Base-by-base conservation (phyloP, 1,139 yeast genomes). In the Yamadazyma diospyri region DNA sequence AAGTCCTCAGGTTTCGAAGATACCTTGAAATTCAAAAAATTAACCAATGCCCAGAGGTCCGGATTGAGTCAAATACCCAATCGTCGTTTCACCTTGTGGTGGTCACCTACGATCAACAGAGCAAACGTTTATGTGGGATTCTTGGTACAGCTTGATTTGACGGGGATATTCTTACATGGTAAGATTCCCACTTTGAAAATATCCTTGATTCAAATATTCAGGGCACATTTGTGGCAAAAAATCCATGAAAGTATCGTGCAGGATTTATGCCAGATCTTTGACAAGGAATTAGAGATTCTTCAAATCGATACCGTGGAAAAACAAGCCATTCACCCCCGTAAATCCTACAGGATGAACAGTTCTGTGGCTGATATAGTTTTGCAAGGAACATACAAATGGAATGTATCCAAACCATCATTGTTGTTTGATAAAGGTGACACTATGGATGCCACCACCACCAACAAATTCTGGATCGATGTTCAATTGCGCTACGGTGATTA, bases 201-300 rank as follows among this genome's bases (percentile, higher is more conserved):
- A 23, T 92, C 98, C 1, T 69, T 92, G 42, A 89, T 94, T 54
- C 99, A 94, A 57, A 88, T 94, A 3, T 94, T 94, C 70, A 71
- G 99, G 37, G 97, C 98, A 0, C 99, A 94, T 65, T 74, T 94
- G 51, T 94, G 99, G 99, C 99, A 94, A 55, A 94, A 94, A 59
- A 94, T 94, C 35, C 99, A 94, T 55, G 99, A 94, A 58, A 82
- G 94, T 57, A 72, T 94, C 30, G 96, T 94, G 3, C 87, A 87
- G 55, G 98, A 92, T 65, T 52, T 92, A 24, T 88, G 96, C 50
- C 97, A 89, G 53, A 94, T 89, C 11, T 64, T 94, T 22, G 98
- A 94, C 53, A 81, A 81, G 35, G 96, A 92, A 51, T 65, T 87
- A 54, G 94, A 86, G 48, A 80, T 81, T 4, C 61, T 94, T 25